Evolutionary conservation across 2,329 filamentous ascomycete species (phyloP).

Genomic region (Thelonectria discophora): DNA sequence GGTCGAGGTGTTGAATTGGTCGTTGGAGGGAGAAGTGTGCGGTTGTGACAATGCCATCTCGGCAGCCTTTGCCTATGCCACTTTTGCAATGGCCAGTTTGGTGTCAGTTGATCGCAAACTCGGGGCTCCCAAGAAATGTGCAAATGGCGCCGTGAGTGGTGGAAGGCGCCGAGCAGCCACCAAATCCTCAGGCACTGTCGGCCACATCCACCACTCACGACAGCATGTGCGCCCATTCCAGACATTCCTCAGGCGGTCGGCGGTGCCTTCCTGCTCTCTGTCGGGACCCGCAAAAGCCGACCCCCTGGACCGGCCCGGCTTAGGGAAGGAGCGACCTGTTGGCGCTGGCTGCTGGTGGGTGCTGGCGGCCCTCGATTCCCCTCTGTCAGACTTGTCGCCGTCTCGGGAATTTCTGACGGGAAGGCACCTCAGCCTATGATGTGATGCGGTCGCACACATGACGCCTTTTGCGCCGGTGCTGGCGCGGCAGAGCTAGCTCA

Average conservation of each 20-base stretch:
- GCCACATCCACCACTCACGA: slow-evolving; percentile 19
- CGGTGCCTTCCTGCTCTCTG: not conserved
- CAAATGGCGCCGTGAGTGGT: slow-evolving; percentile 19
- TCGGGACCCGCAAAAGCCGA: slow-evolving; percentile 15
- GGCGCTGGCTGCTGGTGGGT: not conserved
- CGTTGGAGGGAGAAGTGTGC: not conserved
- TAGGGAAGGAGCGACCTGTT: not conserved
- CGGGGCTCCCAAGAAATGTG: too few species aligned
- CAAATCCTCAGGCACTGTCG: slow-evolving; percentile 5
- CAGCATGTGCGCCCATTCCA: slow-evolving; percentile 4
- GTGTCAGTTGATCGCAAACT: not conserved
- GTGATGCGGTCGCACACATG: slow-evolving; percentile 23
- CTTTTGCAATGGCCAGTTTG: not conserved
- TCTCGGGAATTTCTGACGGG: slow-evolving; percentile 6
- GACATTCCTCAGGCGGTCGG: not conserved
- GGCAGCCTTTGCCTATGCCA: not conserved
- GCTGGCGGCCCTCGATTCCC: not conserved
- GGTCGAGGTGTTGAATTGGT: not conserved
- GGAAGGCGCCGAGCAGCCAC: slow-evolving; percentile 11
- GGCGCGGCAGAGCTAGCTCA: slow-evolving; percentile 21
- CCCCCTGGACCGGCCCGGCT: slow-evolving; percentile 18
- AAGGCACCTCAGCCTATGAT: slow-evolving; percentile 10
- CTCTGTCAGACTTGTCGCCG: not conserved
- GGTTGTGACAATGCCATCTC: not conserved
- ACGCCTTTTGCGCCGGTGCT: slow-evolving; percentile 18